phyloP scores from a whole-genome alignment of 2,329 filamentous ascomycete genomes.

The Clarireedia monteithiana region DNA sequence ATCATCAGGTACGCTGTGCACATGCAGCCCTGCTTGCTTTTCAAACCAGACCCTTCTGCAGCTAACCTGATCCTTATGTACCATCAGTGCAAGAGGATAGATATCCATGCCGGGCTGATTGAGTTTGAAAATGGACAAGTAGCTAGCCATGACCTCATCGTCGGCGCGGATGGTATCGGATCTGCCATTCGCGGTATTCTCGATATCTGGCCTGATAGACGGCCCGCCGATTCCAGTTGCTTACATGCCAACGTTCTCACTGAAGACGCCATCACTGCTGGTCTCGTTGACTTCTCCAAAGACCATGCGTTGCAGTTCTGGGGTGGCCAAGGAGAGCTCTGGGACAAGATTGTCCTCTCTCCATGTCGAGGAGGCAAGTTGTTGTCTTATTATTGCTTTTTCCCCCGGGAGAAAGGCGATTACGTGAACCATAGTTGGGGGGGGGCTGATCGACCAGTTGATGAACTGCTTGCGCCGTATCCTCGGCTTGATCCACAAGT shows the following conservation, averaged over 20 bases:
- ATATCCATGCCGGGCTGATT: constrained; percentile 42
- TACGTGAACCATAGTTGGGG: constrained; percentile 54
- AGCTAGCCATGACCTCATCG: constrained; percentile 27
- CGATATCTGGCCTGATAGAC: constrained; percentile 50
- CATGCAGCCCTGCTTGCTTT: no score
- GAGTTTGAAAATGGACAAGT: constrained; percentile 27
- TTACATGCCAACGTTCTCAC: constrained; percentile 58
- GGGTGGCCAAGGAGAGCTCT: constrained; percentile 56
- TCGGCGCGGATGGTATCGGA: constrained; percentile 45
- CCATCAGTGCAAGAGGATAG: constrained; percentile 29
- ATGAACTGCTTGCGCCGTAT: constrained; percentile 52
- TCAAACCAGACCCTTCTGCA: background rate
- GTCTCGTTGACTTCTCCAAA: constrained; percentile 54
- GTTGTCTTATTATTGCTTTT: constrained; percentile 65
- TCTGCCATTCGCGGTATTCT: constrained; percentile 51
- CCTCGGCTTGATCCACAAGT: constrained; percentile 53
- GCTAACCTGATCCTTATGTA: background rate
- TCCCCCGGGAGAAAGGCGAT: constrained; percentile 50
- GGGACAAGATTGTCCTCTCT: constrained; percentile 60
- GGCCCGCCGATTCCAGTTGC: constrained; percentile 52
- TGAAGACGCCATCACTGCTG: constrained; percentile 49
- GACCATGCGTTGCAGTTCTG: constrained; percentile 60
- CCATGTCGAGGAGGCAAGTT: constrained; percentile 59
- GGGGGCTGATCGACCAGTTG: constrained; percentile 39
- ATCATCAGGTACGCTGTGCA: constrained; percentile 39